Evolutionary conservation across 441 rosid genomes (phyloP), one percentile per base, ranked within the genome.

Genomic region (Oxalis stricta): DNA sequence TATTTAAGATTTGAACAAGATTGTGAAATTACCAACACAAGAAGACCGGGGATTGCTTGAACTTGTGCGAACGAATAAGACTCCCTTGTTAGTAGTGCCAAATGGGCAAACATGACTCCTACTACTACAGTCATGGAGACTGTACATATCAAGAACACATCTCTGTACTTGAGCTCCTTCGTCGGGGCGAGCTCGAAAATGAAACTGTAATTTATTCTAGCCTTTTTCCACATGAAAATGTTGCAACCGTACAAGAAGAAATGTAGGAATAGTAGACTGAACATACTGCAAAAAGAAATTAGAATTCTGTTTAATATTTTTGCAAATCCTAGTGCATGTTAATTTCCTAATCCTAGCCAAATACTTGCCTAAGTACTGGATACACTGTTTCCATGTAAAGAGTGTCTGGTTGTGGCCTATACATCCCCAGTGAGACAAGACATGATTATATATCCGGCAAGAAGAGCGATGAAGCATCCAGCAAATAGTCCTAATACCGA

Each of bases 201-300:
- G 77, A 85, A 86, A 65, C 77, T 72, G 43, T 91, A 82, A 50
- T 91, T 91, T 28, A 91, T 83, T 18, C 98, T 79, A 8, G 99
- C 65, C 64, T 77, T 86, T 63, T 75, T 72, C 99, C 99, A 91
- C 68, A 82, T 61, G 58, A 78, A 79, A 56, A 83, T 83, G 80
- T 86, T 86, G 84, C 96, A 83, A 28, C 99, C 99, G 33, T 86
- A 91, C 21, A 91, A 59, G 58, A 86, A 86, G 19, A 81, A 60
- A 60, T 91, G 99, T 22, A 91, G 77, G 56, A 91, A 86, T 69
- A 81, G 30, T 17, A 86, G 72, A 50, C 88, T 69, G 76, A 86
- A 86, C 94, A 86, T 86, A 66, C 99, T 91, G 96, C 76, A 77
- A 33, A 58, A 52, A n/a, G n/a, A n/a, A n/a, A n/a, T n/a, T n/a